Evolutionary conservation across 2,329 filamentous ascomycete genomes (phyloP).

Genomic region (Claviceps citrina): DNA sequence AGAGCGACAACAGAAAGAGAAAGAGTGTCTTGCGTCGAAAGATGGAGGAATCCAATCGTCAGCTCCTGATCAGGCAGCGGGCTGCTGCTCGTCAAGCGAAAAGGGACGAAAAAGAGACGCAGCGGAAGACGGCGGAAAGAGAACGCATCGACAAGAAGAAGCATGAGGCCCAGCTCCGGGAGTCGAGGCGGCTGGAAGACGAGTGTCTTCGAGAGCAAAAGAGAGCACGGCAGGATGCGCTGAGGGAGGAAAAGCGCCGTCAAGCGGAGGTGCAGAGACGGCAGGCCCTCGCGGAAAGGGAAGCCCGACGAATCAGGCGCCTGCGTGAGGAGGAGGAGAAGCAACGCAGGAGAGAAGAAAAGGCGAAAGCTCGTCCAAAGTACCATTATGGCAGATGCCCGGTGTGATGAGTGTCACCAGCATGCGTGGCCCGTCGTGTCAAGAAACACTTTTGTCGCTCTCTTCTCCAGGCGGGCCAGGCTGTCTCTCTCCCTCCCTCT

Average conservation of each 20-base stretch:
- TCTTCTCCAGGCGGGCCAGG: too few relatives aligned
- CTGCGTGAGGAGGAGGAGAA: conserved; percentile 7
- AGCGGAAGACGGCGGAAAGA: conserved; percentile 1
- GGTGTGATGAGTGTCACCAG: conserved; percentile 9
- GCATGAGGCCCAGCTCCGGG: conserved; percentile 3
- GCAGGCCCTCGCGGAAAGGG: conserved; percentile 8
- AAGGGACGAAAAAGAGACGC: conserved; percentile 3
- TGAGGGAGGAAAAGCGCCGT: conserved; percentile 4
- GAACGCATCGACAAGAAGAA: conserved; percentile 5
- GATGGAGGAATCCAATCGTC: conserved; percentile 13
- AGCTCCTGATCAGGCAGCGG: conserved; percentile 7
- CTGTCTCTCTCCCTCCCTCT: neutral
- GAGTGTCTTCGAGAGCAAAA: conserved; percentile 9
- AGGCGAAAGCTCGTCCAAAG: conserved; percentile 9
- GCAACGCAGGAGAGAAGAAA: conserved; percentile 9
- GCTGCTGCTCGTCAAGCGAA: conserved; percentile 3
- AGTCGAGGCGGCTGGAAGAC: conserved; percentile 9
- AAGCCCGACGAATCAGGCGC: conserved; percentile 3
- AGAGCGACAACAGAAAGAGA: conserved; percentile 6
- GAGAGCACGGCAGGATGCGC: conserved; percentile 6
- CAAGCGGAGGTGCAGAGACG: conserved; percentile 9
- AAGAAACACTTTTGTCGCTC: too few relatives aligned
- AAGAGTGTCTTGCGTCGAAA: conserved; percentile 9
- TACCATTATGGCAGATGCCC: conserved; percentile 10
- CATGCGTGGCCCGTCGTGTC: too few relatives aligned